phyloP scores from a whole-genome alignment of 148 eudicot genomes.

The Heliosperma pusillum region DNA sequence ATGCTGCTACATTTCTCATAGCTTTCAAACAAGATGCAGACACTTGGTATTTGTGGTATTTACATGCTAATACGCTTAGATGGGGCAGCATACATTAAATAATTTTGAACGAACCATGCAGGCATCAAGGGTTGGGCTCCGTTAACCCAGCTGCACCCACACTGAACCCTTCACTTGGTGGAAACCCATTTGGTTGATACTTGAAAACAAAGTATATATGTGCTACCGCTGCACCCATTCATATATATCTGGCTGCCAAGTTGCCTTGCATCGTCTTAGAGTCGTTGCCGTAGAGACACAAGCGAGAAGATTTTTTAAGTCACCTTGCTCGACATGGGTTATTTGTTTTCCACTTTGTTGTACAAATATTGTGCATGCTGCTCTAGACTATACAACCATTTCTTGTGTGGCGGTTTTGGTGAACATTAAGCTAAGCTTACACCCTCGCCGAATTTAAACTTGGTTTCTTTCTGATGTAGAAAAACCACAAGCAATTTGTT shows the following conservation, averaged over 20 bases:
- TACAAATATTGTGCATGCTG: neutral
- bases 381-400: neutral
- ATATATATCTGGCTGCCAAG: neutral
- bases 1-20: neutral
- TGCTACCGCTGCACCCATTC: neutral
- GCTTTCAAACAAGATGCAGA: neutral
- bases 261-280: neutral
- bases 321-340: neutral
- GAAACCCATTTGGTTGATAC: constrained; percentile 79
- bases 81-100: constrained; percentile 9
- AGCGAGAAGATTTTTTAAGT: neutral
- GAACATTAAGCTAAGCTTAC: constrained; percentile 1
- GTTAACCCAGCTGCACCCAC: constrained; percentile 28
- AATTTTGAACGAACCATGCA: constrained; percentile 26
- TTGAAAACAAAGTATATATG: neutral
- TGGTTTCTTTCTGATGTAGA: neutral
- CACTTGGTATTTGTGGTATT: neutral
- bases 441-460: neutral
- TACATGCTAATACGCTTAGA: neutral
- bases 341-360: neutral
- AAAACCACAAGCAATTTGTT: neutral
- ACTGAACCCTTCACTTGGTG: constrained; percentile 50
- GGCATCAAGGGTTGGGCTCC: constrained; percentile 44
- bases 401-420: constrained; percentile 2
- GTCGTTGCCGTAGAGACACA: neutral